Base-by-base conservation (phyloP, 2,329 filamentous ascomycete genomes). In the Aspergillus spinulosporus region DNA sequence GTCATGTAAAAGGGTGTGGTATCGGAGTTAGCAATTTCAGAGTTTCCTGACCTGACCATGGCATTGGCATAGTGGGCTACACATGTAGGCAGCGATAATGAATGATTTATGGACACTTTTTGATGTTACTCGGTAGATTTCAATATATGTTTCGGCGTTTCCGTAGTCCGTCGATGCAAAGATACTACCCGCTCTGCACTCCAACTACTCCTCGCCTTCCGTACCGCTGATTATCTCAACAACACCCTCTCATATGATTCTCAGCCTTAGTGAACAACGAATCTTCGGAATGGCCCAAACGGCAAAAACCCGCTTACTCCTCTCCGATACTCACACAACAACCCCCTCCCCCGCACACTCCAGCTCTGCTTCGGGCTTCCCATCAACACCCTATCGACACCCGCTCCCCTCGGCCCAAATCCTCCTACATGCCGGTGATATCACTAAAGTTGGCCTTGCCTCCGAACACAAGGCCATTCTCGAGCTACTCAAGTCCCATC, bases 401-500 rank as follows among this genome's bases (percentile, higher is more conserved):
- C 80, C 81, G 0, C 72, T 84, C 6, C 82, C 81, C 3, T 62
- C 67, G 47, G 76, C 78, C 36, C 78, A 85, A 64, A 74, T 86
- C 21, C 73, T 84, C 12, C 72, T 86, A 3, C 83, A 86, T 64
- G 80, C 80, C 57, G 84, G 84, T 50, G 84, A 86, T 68, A 70
- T 86, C 39, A 86, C 83, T 7, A 78, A 77, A 66, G 70, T 76
- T 36, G 82, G 83, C 4, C 70, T 71, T 8, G 54, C 76, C 8
- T 42, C 66, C 11, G 80, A 85, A 63, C 82, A 84, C 62, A 64
- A 76, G 31, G 58, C 63, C 8, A 76, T 78, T 2, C 63, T 84
- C 11, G 63, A 74, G 4, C 75, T 82, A 69, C 72, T 86, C 5
- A 68, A 71, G 9, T 62, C 63, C 1, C 76, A 82, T 36, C 71